These are phyloP conservation scores for Pulchroboletus neoregius DNA, from an alignment of 1,284 basidiomycete species.

Conservation along the genomic window DNA sequence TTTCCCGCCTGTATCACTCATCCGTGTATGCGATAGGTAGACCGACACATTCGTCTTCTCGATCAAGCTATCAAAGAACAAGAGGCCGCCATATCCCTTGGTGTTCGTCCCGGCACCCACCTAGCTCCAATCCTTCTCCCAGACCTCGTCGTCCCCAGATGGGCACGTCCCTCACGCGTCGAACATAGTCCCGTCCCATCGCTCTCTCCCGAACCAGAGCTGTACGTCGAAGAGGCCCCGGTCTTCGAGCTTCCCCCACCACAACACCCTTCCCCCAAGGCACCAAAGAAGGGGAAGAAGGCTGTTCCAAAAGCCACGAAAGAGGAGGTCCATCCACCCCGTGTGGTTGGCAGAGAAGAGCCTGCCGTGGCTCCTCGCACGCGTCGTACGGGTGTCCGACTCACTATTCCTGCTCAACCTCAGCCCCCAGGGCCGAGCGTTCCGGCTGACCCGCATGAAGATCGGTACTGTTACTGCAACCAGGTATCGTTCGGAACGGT, in stretches of 20 bases:
- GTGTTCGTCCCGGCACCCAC: slow-evolving; percentile 49
- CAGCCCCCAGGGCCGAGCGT: slow-evolving; percentile 15
- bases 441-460: slow-evolving; percentile 46
- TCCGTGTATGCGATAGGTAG: slow-evolving; percentile 41
- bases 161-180: slow-evolving; percentile 41
- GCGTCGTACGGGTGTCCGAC: slow-evolving; percentile 35
- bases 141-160: slow-evolving; percentile 53
- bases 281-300: slow-evolving; percentile 23
- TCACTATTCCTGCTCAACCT: slow-evolving; percentile 39
- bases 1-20: slow-evolving; percentile 2
- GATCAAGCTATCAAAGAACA: slow-evolving; percentile 74
- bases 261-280: slow-evolving; percentile 14
- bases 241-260: slow-evolving; percentile 12
- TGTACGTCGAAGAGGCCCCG: slow-evolving; percentile 22
- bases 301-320: slow-evolving; percentile 16
- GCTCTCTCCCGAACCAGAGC: slow-evolving; percentile 31
- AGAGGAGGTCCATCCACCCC: slow-evolving; percentile 16
- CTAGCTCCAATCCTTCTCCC: slow-evolving; percentile 54
- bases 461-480: slow-evolving; percentile 73
- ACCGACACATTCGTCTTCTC: slow-evolving; percentile 67
- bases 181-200: slow-evolving; percentile 42
- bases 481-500: slow-evolving; percentile 74
- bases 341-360: slow-evolving; percentile 14
- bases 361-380: slow-evolving; percentile 11
- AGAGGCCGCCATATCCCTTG: slow-evolving; percentile 55